A percentile compares a stretch with the other conserved stretches of the same genome.
These are phyloP conservation scores for Monosporascus sp. DNA, from an alignment of 2,329 filamentous ascomycete species.

Conservation along the genomic window DNA sequence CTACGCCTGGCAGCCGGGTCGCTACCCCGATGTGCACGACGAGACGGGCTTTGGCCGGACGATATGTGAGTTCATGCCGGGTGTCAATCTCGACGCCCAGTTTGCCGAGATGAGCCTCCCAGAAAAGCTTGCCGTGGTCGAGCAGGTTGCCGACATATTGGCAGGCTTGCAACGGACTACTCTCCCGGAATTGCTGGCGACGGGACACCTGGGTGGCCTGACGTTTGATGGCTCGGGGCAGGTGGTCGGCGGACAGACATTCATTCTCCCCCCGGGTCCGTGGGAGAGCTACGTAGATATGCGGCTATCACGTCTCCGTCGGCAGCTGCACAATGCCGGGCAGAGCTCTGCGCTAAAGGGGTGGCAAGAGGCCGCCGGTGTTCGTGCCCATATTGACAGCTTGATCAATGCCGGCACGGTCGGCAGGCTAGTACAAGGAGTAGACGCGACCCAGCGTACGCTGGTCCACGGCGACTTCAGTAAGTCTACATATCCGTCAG, in stretches of 20 bases:
- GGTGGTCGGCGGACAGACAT: constrained; percentile 9
- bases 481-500: constrained; percentile 5
- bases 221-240: constrained; percentile 10
- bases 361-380: too few species aligned
- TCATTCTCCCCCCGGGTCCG: too few species aligned
- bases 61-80: constrained; percentile 15
- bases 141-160: constrained; percentile 18
- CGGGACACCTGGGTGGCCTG: constrained; percentile 14
- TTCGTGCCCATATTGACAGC: too few species aligned
- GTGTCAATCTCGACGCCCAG: constrained; percentile 14
- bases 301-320: too few species aligned
- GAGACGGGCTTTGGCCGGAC: too few species aligned
- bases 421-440: background rate
- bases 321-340: too few species aligned
- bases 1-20: too few species aligned
- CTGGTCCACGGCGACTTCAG: constrained; percentile 24
- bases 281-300: too few species aligned
- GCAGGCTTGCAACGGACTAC: constrained; percentile 9
- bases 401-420: too few species aligned
- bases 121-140: constrained; percentile 9
- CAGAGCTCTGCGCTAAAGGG: too few species aligned
- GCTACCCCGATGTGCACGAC: too few species aligned
- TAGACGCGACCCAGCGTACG: constrained; percentile 8
- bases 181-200: constrained; percentile 8
- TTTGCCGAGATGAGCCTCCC: constrained; percentile 8